Conservation (phyloP, 176 grass and related monocot genomes). For the Secale cereale region DNA sequence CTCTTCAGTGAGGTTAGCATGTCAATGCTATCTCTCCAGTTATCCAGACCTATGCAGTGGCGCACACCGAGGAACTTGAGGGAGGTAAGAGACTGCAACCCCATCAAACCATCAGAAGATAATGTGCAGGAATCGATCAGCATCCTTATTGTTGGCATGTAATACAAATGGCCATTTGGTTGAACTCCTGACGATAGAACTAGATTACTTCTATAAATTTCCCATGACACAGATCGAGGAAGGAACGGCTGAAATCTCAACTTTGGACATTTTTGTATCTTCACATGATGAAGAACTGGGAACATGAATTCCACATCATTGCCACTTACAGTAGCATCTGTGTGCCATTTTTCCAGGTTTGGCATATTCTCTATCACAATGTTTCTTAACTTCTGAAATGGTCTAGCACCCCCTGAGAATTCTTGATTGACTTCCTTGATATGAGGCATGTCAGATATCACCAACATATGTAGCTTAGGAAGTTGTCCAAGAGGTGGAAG, state of each 20-base stretch:
- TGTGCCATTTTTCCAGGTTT: not conserved
- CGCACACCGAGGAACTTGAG: not conserved
- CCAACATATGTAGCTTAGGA: not conserved
- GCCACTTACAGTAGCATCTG: not conserved
- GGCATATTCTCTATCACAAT: not conserved
- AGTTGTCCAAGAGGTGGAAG: not conserved
- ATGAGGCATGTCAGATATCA: not conserved
- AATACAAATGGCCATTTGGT: not conserved
- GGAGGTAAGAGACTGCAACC: not conserved
- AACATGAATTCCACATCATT: not conserved
- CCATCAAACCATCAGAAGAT: not conserved
- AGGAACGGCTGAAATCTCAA: not conserved
- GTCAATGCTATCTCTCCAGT: not conserved
- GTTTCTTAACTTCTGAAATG: not conserved
- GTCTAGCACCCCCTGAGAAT: not conserved
- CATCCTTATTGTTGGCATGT: not conserved
- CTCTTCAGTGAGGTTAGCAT: not conserved
- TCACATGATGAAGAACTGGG: not conserved
- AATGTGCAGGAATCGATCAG: not conserved
- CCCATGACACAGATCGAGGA: not conserved
- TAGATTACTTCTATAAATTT: not conserved
- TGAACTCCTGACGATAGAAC: not conserved
- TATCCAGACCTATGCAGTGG: not conserved
- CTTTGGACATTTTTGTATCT: not conserved
- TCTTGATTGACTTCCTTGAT: not conserved